These are phyloP conservation scores for Cladosporium halotolerans DNA, from an alignment of 2,329 filamentous ascomycete genomes.

Conservation along the genomic window DNA sequence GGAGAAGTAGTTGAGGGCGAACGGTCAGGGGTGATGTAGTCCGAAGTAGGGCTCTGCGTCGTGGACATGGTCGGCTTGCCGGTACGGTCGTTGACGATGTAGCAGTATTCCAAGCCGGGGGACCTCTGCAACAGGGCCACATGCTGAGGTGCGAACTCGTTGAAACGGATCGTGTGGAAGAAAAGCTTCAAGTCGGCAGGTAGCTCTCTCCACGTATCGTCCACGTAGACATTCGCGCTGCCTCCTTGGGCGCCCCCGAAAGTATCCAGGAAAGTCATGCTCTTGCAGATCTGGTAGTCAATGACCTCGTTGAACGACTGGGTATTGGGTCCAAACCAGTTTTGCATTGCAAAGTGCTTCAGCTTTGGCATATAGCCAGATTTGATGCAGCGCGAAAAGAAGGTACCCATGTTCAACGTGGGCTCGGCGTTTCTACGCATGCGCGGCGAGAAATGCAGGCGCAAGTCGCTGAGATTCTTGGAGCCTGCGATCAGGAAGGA, in stretches of 20 bases:
- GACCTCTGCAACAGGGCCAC: slow-evolving; percentile 31
- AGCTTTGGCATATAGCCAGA: slow-evolving; percentile 42
- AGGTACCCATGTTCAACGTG: slow-evolving; percentile 47
- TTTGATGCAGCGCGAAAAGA: slow-evolving; percentile 51
- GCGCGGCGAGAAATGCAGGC: slow-evolving; percentile 55
- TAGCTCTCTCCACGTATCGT: slow-evolving; percentile 46
- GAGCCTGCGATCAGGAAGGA: slow-evolving; percentile 50
- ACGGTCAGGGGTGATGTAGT: slow-evolving; percentile 16
- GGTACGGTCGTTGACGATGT: slow-evolving; percentile 36
- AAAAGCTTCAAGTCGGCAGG: slow-evolving; percentile 13
- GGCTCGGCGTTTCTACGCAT: slow-evolving; percentile 56
- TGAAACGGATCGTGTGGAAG: slow-evolving; percentile 18
- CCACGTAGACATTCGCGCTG: slow-evolving; percentile 43
- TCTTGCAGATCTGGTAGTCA: slow-evolving; percentile 36
- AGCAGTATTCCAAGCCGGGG: slow-evolving; percentile 32
- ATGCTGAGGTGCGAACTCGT: slow-evolving; percentile 25
- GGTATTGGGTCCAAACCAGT: slow-evolving; percentile 50
- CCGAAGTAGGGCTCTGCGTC: slow-evolving; percentile 3
- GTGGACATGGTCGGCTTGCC: slow-evolving; percentile 13
- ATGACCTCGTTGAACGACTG: slow-evolving; percentile 42
- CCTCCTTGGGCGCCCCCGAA: slow-evolving; percentile 36
- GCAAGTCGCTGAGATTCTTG: slow-evolving; percentile 49
- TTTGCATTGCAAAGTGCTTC: slow-evolving; percentile 50
- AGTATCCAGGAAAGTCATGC: slow-evolving; percentile 50
- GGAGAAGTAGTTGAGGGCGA: slow-evolving; percentile 13